phyloP scores from a whole-genome alignment of 2,329 filamentous ascomycete species.

The Diplodia intermedia region DNA sequence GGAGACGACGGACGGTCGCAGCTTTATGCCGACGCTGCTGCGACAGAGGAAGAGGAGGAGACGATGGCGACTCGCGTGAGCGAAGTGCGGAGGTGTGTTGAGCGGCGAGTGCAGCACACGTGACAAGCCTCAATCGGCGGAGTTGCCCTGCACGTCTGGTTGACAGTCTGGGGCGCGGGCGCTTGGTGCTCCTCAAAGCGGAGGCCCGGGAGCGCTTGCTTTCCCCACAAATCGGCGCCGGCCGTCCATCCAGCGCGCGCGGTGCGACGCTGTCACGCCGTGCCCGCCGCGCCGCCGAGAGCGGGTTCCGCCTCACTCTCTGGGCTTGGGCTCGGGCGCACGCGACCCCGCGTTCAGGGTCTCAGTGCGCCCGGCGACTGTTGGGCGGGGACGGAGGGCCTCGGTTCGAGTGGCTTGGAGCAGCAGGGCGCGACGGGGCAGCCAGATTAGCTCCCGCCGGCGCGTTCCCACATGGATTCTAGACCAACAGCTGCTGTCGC shows the following conservation, averaged over 20 bases:
- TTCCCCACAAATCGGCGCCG: slow-evolving; percentile 21
- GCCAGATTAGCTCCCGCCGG: neutral
- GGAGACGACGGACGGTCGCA: neutral
- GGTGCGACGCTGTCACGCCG: neutral
- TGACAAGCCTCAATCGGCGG: slow-evolving; percentile 13
- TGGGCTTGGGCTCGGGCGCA: neutral
- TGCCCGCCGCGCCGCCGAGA: neutral
- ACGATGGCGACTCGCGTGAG: slow-evolving; percentile 20
- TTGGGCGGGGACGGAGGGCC: too few species aligned
- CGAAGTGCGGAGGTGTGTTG: slow-evolving; percentile 26
- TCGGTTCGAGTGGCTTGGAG: too few species aligned
- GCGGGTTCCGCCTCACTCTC: neutral
- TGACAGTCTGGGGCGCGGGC: neutral
- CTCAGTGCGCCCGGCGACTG: neutral
- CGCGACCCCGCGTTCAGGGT: neutral
- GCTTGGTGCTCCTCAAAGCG: neutral
- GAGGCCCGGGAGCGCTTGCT: neutral
- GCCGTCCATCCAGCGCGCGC: neutral
- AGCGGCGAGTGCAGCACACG: slow-evolving; percentile 17
- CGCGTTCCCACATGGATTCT: neutral
- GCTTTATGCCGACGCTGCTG: too few species aligned
- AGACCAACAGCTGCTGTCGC: neutral
- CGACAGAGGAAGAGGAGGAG: neutral
- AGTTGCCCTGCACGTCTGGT: neutral
- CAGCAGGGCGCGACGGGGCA: neutral